Percentiles rank a stretch among this genome's conserved stretches.
Evolutionary conservation across 1,139 yeast species (phyloP).

Genomic region (Yamadazyma membranifaciens): DNA sequence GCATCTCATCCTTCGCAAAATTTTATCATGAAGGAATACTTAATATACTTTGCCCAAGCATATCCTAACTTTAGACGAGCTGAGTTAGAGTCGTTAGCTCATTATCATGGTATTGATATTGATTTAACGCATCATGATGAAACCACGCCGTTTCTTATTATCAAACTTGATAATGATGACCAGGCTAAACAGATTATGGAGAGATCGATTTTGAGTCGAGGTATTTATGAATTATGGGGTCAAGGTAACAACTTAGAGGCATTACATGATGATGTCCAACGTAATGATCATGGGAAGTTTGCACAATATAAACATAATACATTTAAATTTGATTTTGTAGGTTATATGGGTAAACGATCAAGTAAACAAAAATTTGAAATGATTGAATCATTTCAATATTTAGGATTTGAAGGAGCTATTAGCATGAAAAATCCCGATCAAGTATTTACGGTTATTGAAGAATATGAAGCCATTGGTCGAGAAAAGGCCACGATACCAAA

Average conservation of each 20-base stretch:
- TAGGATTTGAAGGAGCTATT: constrained; percentile 76
- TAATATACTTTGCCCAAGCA: constrained; percentile 80
- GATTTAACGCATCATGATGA: constrained; percentile 63
- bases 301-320: constrained; percentile 40
- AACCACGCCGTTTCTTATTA: constrained; percentile 66
- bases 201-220: constrained; percentile 69
- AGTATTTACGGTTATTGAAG: constrained; percentile 70
- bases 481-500: constrained; percentile 55
- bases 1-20: constrained; percentile 12
- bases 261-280: constrained; percentile 55
- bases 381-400: constrained; percentile 70
- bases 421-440: constrained; percentile 77
- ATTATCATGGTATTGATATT: constrained; percentile 50
- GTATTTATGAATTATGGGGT: constrained; percentile 87
- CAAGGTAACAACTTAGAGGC: constrained; percentile 54
- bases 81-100: constrained; percentile 84
- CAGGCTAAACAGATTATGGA: constrained; percentile 63
- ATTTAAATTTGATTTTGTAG: constrained; percentile 80
- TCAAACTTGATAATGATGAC: constrained; percentile 62
- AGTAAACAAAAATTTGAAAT: constrained; percentile 54
- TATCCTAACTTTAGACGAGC: constrained; percentile 77
- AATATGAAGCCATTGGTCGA: constrained; percentile 53
- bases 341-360: constrained; percentile 67
- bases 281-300: constrained; percentile 25
- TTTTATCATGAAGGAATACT: constrained; percentile 51